phyloP scores from a whole-genome alignment of 2,329 filamentous ascomycete genomes.

The Aspergillus sp. region DNA sequence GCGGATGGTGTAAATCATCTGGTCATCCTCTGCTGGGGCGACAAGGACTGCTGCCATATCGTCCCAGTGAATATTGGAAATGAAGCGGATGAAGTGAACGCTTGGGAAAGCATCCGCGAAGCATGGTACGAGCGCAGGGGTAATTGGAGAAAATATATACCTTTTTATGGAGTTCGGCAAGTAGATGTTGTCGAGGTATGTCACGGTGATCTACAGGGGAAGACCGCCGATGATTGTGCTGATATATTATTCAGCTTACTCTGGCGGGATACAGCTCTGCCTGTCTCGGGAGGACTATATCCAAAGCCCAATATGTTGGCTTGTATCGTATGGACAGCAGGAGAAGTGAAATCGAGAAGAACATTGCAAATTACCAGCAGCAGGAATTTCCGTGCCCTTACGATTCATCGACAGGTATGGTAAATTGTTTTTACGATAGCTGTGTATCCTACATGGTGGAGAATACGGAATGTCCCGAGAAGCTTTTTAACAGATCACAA shows the following conservation, averaged over 20 bases:
- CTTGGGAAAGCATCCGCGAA: background rate
- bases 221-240: too few species aligned
- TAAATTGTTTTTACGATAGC: background rate
- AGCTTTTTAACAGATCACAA: background rate
- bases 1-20: too few species aligned
- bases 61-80: background rate
- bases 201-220: background rate
- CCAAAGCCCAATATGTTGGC: background rate
- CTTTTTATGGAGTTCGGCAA: background rate
- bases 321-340: background rate
- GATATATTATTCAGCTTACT: too few species aligned
- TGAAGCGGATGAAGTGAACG: background rate
- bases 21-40: background rate
- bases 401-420: background rate
- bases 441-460: background rate
- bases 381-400: background rate
- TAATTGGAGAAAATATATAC: background rate
- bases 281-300: too few species aligned
- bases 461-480: background rate
- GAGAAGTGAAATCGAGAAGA: background rate
- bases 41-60: background rate
- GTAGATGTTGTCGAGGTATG: background rate
- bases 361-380: background rate
- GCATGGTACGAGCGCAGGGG: background rate
- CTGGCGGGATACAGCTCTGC: too few species aligned